Base-by-base conservation (phyloP, 768 basidiomycete species). In the Cystobasidium tubakii region DNA sequence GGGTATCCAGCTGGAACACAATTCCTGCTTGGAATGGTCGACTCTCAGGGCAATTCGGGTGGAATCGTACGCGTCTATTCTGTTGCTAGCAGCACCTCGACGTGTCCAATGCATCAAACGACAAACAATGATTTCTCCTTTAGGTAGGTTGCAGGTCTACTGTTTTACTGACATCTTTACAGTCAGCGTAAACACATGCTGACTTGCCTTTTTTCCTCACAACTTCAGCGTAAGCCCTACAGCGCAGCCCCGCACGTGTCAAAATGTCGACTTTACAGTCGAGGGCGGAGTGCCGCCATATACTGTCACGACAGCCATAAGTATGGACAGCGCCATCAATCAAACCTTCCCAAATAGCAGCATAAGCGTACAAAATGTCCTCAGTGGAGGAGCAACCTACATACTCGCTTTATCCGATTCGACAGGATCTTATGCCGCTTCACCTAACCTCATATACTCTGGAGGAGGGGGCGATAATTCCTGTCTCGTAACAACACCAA, bases 381-480 rank as follows among this genome's bases (percentile, higher is more conserved):
- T 54, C 1, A 71, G 31, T 39, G 74, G 73, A 27, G 74, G 74
- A 0, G 66, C 33, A 23, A 50, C 31, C 33, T 55, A 74, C 46
- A 62, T 72, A 27, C 29, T 71, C 6, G 54, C 74, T 3, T 42
- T 75, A 12, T 70, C 67, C 17, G 74, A 75, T 57, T 39, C 55
- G 13, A 31, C 23, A 17, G 74, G 74, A 34, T 1, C 19, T 4
- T 62, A 66, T 33, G 66, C 67, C 17, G 17, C 27, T 7, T 46
- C 74, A 17, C 57, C 66, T 1, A n/a, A 39, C 23, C 44, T 75
- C 33, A 75, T 75, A 23, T 72, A 34, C 34, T 62, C 55, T 17
- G 70, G 31, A 1, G 74, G 74, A 2, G 74, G 74, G 7, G n/a
- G 34, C 7, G 60, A 75, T 33, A 75, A 12, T n/a, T 60, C 71